Evolutionary conservation across 208 protist genomes (phyloP).

Genomic region (Crithidia fasciculata): DNA sequence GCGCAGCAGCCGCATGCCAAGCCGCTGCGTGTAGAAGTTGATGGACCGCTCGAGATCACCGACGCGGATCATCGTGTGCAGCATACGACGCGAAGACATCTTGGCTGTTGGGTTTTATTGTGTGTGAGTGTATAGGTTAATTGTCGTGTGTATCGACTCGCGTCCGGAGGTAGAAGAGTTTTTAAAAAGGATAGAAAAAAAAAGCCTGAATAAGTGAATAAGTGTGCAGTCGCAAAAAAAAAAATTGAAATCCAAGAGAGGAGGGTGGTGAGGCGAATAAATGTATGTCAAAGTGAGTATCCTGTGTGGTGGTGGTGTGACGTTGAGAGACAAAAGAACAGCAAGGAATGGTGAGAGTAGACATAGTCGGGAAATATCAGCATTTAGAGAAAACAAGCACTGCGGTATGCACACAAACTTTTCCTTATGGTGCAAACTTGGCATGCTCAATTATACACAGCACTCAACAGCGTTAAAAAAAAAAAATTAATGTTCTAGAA

Average conservation of each 20-base stretch:
- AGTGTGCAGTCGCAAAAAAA: not conserved
- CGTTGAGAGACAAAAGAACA: not conserved
- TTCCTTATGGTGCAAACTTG: too few species aligned
- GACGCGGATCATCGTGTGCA: slow-evolving; percentile 91
- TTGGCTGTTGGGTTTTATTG: not conserved
- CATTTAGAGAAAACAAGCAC: not conserved
- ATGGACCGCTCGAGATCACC: slow-evolving; percentile 82
- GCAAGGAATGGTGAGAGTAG: not conserved
- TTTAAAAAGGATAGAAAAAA: too few species aligned
- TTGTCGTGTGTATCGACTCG: too few species aligned
- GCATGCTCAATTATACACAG: too few species aligned
- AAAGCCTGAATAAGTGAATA: not conserved
- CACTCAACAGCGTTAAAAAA: too few species aligned
- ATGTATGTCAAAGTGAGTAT: too few species aligned
- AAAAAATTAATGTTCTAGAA: too few species aligned
- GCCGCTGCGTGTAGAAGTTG: slow-evolving; percentile 80
- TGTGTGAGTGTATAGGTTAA: not conserved
- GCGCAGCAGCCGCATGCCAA: slow-evolving; percentile 80
- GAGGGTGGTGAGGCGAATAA: too few species aligned
- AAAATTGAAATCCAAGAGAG: not conserved
- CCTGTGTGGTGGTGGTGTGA: too few species aligned
- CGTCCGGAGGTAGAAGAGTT: too few species aligned
- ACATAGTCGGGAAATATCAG: not conserved
- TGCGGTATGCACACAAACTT: too few species aligned
- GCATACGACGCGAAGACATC: slow-evolving; percentile 51